These are phyloP conservation scores for Anisodus tanguticus DNA, from an alignment of 257 asterid species.

Conservation along the genomic window DNA sequence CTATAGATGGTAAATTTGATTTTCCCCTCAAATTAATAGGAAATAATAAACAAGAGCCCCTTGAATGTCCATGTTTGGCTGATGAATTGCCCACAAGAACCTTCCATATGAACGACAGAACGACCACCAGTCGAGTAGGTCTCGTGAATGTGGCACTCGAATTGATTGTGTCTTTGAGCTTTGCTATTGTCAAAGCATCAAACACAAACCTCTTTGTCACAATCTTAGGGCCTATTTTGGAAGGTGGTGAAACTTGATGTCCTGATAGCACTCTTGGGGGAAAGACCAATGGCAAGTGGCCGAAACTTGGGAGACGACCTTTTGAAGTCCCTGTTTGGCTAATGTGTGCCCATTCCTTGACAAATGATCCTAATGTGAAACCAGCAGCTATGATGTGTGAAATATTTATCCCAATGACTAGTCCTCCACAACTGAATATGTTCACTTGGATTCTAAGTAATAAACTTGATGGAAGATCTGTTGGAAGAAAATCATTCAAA, in stretches of 20 bases:
- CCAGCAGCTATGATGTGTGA: constrained; percentile 39
- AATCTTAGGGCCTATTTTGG: constrained; percentile 22
- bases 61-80: constrained; percentile 19
- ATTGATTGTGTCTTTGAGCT: not conserved
- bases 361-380: constrained; percentile 34
- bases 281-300: constrained; percentile 26
- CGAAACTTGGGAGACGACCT: constrained; percentile 27
- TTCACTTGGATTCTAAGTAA: constrained; percentile 32
- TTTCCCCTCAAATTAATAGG: constrained; percentile 36
- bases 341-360: constrained; percentile 42
- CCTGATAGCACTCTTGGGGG: constrained; percentile 30
- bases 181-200: constrained; percentile 27
- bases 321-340: not conserved
- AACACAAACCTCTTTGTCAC: constrained; percentile 34
- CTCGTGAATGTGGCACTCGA: not conserved
- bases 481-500: constrained; percentile 32
- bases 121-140: constrained; percentile 27
- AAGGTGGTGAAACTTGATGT: constrained; percentile 2
- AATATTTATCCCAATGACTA: constrained; percentile 35
- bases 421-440: constrained; percentile 41
- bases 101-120: constrained; percentile 31
- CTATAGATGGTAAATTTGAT: constrained; percentile 27
- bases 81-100: constrained; percentile 28
- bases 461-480: constrained; percentile 17
- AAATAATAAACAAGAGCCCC: not conserved